Evolutionary conservation across 371 early-diverging fungal genomes (phyloP).

Genomic region (Rhizopus arrhizus): DNA sequence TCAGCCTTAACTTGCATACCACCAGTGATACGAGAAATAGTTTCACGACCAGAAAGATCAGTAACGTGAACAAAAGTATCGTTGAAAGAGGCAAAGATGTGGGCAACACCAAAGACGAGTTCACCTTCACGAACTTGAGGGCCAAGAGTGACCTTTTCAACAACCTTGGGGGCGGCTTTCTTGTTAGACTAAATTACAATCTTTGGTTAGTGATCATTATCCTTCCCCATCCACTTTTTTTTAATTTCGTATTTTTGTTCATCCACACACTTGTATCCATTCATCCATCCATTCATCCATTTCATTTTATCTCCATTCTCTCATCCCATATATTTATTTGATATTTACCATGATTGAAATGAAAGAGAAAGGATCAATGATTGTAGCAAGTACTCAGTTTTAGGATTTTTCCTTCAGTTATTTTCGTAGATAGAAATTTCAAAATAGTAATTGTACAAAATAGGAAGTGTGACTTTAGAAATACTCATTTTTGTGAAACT

Average conservation of each 20-base stretch:
- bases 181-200: slow-evolving; percentile 66
- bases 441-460: no score
- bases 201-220: neutral
- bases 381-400: neutral
- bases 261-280: slow-evolving; percentile 5
- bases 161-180: slow-evolving; percentile 66
- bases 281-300: slow-evolving; percentile 15
- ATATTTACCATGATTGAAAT: slow-evolving; percentile 38
- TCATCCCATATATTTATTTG: neutral
- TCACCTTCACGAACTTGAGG: slow-evolving; percentile 98
- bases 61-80: slow-evolving; percentile 99
- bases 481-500: no score
- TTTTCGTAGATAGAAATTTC: no score
- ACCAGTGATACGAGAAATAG: slow-evolving; percentile 99
- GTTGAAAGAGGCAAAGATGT: slow-evolving; percentile 99
- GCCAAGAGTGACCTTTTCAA: slow-evolving; percentile 93
- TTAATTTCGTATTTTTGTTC: neutral
- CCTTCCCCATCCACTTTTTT: neutral
- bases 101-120: slow-evolving; percentile 99
- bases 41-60: slow-evolving; percentile 99
- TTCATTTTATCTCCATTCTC: slow-evolving; percentile 1
- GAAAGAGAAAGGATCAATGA: slow-evolving; percentile 26
- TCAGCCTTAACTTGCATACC: slow-evolving; percentile 99
- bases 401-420: neutral
- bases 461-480: no score